These are phyloP conservation scores for Tetrastigma voinierianum DNA, from an alignment of 164 flowering plant genomes.

Conservation along the genomic window DNA sequence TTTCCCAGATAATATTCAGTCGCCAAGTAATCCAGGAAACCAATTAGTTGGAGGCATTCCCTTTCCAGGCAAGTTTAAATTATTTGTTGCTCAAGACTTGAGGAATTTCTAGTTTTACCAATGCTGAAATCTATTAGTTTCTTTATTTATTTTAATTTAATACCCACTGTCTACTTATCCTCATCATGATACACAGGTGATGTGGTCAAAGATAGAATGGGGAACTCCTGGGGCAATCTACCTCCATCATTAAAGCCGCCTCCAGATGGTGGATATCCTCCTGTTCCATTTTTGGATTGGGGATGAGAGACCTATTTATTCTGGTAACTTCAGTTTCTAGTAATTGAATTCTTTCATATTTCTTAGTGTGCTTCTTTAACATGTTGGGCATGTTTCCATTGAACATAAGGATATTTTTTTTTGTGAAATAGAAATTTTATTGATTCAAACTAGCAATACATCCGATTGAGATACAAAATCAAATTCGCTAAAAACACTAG, in stretches of 20 bases:
- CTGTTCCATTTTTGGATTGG: conserved; percentile 81
- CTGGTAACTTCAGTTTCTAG: neutral
- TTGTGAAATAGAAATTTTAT: too few species aligned
- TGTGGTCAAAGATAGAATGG: conserved; percentile 35
- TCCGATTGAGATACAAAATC: too few species aligned
- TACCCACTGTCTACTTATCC: neutral
- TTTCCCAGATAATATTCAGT: conserved; percentile 17
- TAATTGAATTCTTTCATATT: neutral
- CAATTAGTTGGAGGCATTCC: conserved; percentile 33
- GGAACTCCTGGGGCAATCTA: conserved; percentile 64
- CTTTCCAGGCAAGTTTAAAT: conserved; percentile 36
- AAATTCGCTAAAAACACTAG: too few species aligned
- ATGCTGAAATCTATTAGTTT: neutral
- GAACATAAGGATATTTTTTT: too few species aligned
- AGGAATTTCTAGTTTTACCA: neutral
- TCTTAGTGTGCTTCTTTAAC: too few species aligned
- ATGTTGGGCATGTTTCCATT: too few species aligned
- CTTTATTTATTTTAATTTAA: neutral
- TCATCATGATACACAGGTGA: conserved; percentile 35
- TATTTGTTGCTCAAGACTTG: neutral
- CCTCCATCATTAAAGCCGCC: conserved; percentile 91
- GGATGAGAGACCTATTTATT: conserved; percentile 38
- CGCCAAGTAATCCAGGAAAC: conserved; percentile 25
- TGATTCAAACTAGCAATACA: too few species aligned
- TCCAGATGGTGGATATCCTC: conserved; percentile 85